Conservation (phyloP, 2,329 filamentous ascomycete genomes). For the Dothistroma pini region DNA sequence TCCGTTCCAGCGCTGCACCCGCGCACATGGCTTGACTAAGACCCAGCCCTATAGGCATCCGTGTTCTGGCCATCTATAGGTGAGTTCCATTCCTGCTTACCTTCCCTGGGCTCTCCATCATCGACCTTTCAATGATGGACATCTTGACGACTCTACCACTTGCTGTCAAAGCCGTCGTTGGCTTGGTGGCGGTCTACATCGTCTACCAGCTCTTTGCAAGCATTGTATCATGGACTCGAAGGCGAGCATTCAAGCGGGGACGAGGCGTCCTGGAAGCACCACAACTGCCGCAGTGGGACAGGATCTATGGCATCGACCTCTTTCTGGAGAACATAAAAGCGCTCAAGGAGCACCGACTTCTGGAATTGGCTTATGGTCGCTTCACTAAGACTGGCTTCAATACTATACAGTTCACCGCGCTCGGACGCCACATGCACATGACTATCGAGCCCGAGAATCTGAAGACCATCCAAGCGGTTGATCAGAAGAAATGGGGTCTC, state of each 20-base stretch:
- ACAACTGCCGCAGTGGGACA: constrained; percentile 51
- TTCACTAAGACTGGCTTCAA: constrained; percentile 32
- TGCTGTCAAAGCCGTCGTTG: constrained; percentile 26
- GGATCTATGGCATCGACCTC: constrained; percentile 52
- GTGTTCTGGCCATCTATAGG: neutral
- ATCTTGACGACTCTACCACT: constrained; percentile 7
- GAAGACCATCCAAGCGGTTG: constrained; percentile 44
- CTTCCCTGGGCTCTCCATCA: neutral
- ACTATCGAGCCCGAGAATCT: constrained; percentile 49
- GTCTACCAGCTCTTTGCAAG: constrained; percentile 36
- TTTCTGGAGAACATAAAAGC: constrained; percentile 42
- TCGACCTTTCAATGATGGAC: constrained; percentile 12
- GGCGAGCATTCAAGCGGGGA: constrained; percentile 38
- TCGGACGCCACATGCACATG: constrained; percentile 34
- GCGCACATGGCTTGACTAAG: neutral
- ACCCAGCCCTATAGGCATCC: neutral
- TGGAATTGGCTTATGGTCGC: constrained; percentile 35
- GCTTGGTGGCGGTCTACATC: constrained; percentile 33
- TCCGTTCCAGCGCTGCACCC: neutral
- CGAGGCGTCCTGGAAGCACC: constrained; percentile 49
- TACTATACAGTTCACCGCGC: constrained; percentile 40
- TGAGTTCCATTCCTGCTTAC: neutral
- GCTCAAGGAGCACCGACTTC: constrained; percentile 36
- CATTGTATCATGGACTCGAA: constrained; percentile 35
- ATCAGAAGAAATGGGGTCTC: constrained; percentile 47